Conservation (phyloP, 805 yeast genomes). For the Zygotorulaspora chibaensis region DNA sequence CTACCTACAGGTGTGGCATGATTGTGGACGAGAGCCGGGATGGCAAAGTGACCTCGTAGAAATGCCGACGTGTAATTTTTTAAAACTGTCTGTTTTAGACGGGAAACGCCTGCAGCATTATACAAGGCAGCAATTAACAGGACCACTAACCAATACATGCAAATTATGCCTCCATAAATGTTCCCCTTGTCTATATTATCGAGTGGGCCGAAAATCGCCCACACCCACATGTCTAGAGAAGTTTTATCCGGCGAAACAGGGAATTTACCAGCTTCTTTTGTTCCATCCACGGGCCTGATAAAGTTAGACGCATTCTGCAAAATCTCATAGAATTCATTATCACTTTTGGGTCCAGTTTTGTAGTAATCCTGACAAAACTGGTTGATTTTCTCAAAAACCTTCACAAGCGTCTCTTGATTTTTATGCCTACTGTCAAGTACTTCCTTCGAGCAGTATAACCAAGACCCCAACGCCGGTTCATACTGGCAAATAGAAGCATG, state of each 20-base stretch:
- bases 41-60: constrained; percentile 15
- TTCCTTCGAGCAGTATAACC: constrained; percentile 20
- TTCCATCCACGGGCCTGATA: background rate
- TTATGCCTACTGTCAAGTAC: constrained; percentile 6
- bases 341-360: constrained; percentile 1
- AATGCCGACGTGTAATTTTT: constrained; percentile 10
- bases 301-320: constrained; percentile 16
- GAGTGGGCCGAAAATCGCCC: constrained; percentile 18
- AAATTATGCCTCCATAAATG: constrained; percentile 14
- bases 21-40: constrained; percentile 36
- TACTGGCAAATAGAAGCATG: constrained; percentile 7
- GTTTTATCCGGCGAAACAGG: constrained; percentile 14
- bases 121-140: constrained; percentile 10
- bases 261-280: constrained; percentile 4
- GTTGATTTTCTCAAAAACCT: constrained; percentile 10
- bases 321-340: constrained; percentile 11
- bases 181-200: constrained; percentile 21
- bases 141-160: constrained; percentile 15
- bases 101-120: constrained; percentile 13
- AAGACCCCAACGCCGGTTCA: constrained; percentile 22
- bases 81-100: constrained; percentile 6
- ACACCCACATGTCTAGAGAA: constrained; percentile 2
- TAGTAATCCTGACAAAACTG: constrained; percentile 2
- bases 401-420: constrained; percentile 11
- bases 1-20: constrained; percentile 39